These are phyloP conservation scores for Solanum clarkiae DNA, from an alignment of 257 asterid species.

Conservation along the genomic window DNA sequence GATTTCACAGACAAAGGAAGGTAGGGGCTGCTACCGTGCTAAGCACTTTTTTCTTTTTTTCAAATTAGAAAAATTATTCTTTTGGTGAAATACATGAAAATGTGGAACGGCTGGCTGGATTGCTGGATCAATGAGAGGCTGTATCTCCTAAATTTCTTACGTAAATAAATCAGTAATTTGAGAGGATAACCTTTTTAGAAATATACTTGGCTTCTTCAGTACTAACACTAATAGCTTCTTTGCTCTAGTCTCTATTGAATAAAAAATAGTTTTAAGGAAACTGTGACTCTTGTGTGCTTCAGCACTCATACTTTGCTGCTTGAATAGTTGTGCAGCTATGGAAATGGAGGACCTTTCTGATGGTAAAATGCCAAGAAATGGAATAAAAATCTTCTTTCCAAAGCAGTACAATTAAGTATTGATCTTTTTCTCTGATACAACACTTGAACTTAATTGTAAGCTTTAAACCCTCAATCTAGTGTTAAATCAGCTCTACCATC, in stretches of 20 bases:
- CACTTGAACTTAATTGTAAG: not conserved
- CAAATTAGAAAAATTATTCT: not conserved
- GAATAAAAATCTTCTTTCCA: not conserved
- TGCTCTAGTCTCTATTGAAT: not conserved
- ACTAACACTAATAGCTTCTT: not conserved
- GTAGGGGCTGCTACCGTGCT: not conserved
- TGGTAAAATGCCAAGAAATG: not conserved
- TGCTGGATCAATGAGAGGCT: not conserved
- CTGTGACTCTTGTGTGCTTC: not conserved
- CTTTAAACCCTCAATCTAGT: not conserved
- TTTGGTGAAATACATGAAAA: not conserved
- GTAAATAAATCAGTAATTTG: not conserved
- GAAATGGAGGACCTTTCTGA: not conserved
- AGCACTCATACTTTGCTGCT: not conserved
- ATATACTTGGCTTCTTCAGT: not conserved
- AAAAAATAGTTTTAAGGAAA: not conserved
- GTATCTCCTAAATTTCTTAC: not conserved
- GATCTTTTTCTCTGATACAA: not conserved
- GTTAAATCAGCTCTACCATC: not conserved
- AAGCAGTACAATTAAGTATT: not conserved
- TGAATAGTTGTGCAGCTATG: not conserved
- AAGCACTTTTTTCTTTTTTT: not conserved
- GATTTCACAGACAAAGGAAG: not conserved
- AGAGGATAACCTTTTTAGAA: not conserved
- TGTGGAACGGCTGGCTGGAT: not conserved